phyloP scores from a whole-genome alignment of 2,329 filamentous ascomycete genomes.

The Fusarium proliferatum region DNA sequence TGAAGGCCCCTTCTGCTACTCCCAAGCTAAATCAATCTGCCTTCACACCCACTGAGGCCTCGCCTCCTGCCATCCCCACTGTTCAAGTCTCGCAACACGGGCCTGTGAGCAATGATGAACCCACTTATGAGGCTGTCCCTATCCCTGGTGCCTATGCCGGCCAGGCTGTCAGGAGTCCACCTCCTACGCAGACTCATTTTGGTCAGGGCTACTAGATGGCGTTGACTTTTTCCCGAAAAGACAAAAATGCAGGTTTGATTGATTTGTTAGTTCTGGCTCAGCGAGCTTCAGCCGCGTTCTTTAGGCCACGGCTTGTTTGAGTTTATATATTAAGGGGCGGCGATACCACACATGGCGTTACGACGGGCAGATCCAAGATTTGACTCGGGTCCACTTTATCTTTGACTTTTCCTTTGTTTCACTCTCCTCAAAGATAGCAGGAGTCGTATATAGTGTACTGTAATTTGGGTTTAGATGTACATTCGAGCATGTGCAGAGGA shows the following conservation, averaged over 20 bases:
- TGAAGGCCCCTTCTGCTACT: conserved; percentile 80
- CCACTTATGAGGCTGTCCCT: conserved; percentile 85
- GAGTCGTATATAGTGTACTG: conserved; percentile 23
- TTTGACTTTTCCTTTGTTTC: conserved; percentile 23
- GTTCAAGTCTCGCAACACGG: conserved; percentile 71
- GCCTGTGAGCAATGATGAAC: conserved; percentile 80
- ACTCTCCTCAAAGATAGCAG: conserved; percentile 12
- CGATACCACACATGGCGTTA: conserved; percentile 40
- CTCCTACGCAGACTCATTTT: conserved; percentile 58
- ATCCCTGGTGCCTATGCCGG: conserved; percentile 86
- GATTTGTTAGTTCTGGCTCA: conserved; percentile 25
- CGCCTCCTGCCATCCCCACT: conserved; percentile 47
- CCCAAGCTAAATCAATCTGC: conserved; percentile 73
- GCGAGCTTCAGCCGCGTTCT: conserved; percentile 10
- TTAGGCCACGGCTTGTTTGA: conserved; percentile 13
- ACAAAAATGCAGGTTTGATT: conserved; percentile 13
- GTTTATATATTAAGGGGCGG: conserved; percentile 27
- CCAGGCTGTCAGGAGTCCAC: conserved; percentile 64
- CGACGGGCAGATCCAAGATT: conserved; percentile 18
- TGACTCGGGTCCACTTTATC: conserved; percentile 25
- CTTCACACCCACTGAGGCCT: conserved; percentile 65
- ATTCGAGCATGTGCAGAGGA: conserved; percentile 14
- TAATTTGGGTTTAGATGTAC: conserved; percentile 27
- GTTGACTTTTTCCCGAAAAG: neutral
- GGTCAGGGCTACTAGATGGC: conserved; percentile 46